Percentiles rank a stretch among this genome's conserved stretches.
phyloP scores from a whole-genome alignment of 371 early-diverging fungal genomes.

The Syncephalis fuscata region DNA sequence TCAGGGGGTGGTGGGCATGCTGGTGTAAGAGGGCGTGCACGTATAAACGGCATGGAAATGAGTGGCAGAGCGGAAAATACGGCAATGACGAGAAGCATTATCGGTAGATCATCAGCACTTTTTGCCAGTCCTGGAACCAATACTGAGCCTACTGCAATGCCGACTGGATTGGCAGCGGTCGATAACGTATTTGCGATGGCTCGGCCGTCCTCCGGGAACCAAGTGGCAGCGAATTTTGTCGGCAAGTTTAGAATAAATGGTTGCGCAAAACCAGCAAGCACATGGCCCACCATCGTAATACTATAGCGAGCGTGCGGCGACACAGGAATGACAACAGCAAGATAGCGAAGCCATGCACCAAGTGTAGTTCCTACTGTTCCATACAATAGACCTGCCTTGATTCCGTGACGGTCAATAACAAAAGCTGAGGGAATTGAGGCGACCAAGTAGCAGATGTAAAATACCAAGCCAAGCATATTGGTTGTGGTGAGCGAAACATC shows the following conservation, averaged over 20 bases:
- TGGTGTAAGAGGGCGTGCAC: slow-evolving; percentile 24
- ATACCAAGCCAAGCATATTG: no score
- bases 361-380: no score
- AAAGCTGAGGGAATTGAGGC: no score
- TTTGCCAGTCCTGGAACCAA: slow-evolving; percentile 29
- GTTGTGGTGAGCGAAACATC: no score
- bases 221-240: slow-evolving; percentile 38
- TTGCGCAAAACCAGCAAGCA: slow-evolving; percentile 32
- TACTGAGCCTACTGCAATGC: slow-evolving; percentile 33
- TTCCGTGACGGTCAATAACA: no score
- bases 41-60: slow-evolving; percentile 26
- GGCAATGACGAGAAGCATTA: slow-evolving; percentile 25
- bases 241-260: slow-evolving; percentile 42
- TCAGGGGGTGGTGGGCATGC: slow-evolving; percentile 20
- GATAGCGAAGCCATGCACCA: no score
- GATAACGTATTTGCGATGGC: slow-evolving; percentile 42
- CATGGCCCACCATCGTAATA: slow-evolving; percentile 34
- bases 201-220: slow-evolving; percentile 44
- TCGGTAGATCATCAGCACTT: slow-evolving; percentile 14
- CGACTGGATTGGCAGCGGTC: slow-evolving; percentile 20
- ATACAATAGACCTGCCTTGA: no score
- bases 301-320: slow-evolving; percentile 3
- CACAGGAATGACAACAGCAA: no score
- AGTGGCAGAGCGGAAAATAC: slow-evolving; percentile 20
- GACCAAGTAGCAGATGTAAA: no score